These are phyloP conservation scores for Skeletonema costatum DNA, from an alignment of 108 stramenopile species.

Conservation along the genomic window DNA sequence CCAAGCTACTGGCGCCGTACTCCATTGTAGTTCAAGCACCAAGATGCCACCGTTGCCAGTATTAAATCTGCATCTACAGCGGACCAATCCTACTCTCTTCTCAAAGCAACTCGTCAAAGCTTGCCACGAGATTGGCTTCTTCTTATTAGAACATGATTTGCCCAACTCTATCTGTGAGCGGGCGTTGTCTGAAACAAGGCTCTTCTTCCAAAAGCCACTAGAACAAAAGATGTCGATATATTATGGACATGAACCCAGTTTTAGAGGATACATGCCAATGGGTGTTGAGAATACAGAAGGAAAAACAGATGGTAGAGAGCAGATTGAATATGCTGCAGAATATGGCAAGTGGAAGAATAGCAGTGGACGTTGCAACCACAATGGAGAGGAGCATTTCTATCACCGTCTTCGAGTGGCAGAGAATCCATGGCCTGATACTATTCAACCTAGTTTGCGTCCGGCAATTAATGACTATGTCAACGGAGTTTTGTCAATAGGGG, in stretches of 20 bases:
- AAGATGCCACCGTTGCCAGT: conserved; percentile 11
- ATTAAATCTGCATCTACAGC: conserved; percentile 10
- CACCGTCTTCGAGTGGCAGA: conserved; percentile 44
- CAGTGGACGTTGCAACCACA: neutral
- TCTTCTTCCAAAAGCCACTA: conserved; percentile 59
- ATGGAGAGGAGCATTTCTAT: conserved; percentile 23
- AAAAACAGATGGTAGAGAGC: conserved; percentile 65
- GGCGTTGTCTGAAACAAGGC: conserved; percentile 46
- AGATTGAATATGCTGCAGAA: conserved; percentile 74
- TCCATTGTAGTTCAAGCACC: neutral
- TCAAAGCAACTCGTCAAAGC: conserved; percentile 60
- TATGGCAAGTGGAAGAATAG: conserved; percentile 3
- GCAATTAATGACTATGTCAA: conserved; percentile 40
- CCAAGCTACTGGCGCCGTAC: too few relatives aligned
- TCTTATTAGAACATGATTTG: conserved; percentile 58
- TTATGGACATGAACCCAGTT: conserved; percentile 57
- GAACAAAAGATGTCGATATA: conserved; percentile 61
- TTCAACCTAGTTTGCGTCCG: conserved; percentile 51
- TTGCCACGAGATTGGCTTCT: conserved; percentile 70
- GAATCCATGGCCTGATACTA: conserved; percentile 64
- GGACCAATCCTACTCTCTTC: conserved; percentile 44
- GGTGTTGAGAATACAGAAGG: conserved; percentile 79
- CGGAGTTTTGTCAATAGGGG: conserved; percentile 47
- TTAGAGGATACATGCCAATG: conserved; percentile 74
- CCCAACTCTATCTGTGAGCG: conserved; percentile 24